phyloP scores from a whole-genome alignment of 2,329 filamentous ascomycete genomes.

The Trichophyton verrucosum region DNA sequence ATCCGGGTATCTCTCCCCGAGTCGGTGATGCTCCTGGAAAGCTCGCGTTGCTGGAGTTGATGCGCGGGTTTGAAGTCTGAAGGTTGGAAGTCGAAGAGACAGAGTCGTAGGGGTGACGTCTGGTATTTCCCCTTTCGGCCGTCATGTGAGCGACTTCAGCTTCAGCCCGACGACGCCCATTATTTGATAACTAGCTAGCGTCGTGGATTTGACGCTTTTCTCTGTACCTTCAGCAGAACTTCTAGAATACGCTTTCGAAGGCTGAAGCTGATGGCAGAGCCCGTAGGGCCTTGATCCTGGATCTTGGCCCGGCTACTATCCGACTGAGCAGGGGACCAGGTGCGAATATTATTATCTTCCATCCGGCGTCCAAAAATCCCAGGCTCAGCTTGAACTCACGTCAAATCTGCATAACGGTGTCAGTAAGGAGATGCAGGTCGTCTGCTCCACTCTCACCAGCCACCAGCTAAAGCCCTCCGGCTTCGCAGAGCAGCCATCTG shows the following conservation, averaged over 20 bases:
- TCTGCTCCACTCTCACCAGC: too few species aligned
- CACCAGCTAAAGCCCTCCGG: too few species aligned
- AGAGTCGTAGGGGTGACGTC: not conserved
- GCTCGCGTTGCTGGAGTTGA: not conserved
- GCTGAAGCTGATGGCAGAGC: not conserved
- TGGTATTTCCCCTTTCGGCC: not conserved
- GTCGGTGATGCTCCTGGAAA: not conserved
- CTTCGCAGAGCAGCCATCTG: too few species aligned
- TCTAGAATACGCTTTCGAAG: not conserved
- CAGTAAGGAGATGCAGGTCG: too few species aligned
- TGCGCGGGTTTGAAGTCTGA: not conserved
- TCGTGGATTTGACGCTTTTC: not conserved
- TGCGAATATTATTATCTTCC: not conserved
- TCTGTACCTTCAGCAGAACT: not conserved
- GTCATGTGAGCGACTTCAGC: not conserved
- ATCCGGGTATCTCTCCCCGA: not conserved
- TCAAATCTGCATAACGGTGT: too few species aligned
- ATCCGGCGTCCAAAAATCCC: not conserved
- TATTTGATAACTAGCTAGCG: not conserved
- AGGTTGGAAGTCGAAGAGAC: not conserved
- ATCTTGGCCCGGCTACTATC: constrained; percentile 4
- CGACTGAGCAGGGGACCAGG: not conserved
- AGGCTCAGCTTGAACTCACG: too few species aligned
- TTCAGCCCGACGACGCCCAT: not conserved
- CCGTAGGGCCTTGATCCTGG: not conserved